phyloP scores from a whole-genome alignment of 192 early-diverging fungal genomes.

The Podochytrium sp. region DNA sequence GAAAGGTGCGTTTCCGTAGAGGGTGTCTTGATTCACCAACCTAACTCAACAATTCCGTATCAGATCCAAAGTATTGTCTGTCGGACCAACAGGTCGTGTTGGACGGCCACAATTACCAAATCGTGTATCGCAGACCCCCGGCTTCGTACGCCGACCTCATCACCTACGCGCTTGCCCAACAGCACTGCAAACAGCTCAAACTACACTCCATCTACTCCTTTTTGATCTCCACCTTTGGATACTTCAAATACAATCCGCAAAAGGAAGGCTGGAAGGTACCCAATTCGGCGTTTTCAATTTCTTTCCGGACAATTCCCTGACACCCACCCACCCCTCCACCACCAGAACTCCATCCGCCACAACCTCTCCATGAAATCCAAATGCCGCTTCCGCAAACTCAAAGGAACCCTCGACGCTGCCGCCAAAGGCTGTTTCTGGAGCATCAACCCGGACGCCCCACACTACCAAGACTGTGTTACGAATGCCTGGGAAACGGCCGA shows the following conservation, averaged over 20 bases:
- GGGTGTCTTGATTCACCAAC: not conserved
- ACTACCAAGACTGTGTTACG: conserved; percentile 2
- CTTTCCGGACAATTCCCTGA: not conserved
- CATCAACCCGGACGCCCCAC: conserved; percentile 16
- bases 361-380: conserved; percentile 35
- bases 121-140: conserved; percentile 31
- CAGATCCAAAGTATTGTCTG: conserved; percentile 27
- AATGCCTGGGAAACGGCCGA: conserved; percentile 29
- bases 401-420: not conserved
- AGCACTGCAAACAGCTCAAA: conserved; percentile 3
- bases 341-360: conserved; percentile 38
- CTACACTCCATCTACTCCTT: conserved; percentile 30
- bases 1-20: not conserved
- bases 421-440: conserved; percentile 33
- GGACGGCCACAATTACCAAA: not conserved
- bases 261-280: conserved; percentile 31
- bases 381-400: conserved; percentile 27
- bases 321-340: no score
- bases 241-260: conserved; percentile 28
- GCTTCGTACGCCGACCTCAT: conserved; percentile 36
- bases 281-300: not conserved
- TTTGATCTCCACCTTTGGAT: conserved; percentile 32
- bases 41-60: not conserved
- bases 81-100: conserved; percentile 9
- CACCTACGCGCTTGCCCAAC: conserved; percentile 33